Evolutionary conservation across 1,284 basidiomycete species (phyloP).

Genomic region (Farysia itapuensis): DNA sequence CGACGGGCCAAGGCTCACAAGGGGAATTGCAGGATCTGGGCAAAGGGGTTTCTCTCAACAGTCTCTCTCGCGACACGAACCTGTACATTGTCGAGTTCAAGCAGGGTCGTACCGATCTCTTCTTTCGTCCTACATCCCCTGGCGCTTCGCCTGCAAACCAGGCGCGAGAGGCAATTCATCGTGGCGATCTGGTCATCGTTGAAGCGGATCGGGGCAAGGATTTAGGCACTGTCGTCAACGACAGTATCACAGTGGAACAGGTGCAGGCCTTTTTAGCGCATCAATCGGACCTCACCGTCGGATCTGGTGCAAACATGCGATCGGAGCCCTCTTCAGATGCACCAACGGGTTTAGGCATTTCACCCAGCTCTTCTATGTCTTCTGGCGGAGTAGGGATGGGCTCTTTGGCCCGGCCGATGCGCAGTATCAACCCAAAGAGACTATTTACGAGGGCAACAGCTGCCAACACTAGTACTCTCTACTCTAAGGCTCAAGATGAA

Average conservation of each 20-base stretch:
- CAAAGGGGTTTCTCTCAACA: conserved; percentile 81
- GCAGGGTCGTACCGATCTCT: conserved; percentile 89
- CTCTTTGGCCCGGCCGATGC: conserved; percentile 24
- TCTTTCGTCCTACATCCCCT: conserved; percentile 66
- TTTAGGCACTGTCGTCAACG: conserved; percentile 72
- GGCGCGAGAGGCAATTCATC: conserved; percentile 63
- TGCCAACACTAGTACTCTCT: conserved; percentile 67
- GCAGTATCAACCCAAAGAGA: conserved; percentile 74
- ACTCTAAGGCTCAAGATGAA: conserved; percentile 73
- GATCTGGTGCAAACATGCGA: conserved; percentile 1
- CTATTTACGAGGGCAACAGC: conserved; percentile 88
- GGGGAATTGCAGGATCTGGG: conserved; percentile 70
- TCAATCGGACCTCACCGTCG: conserved; percentile 42
- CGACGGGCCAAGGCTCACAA: conserved; percentile 3
- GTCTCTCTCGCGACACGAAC: conserved; percentile 79
- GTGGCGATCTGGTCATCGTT: conserved; percentile 91
- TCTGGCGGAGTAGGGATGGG: neutral
- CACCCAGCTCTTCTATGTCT: neutral
- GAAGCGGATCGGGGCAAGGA: conserved; percentile 95
- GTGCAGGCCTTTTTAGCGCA: conserved; percentile 67
- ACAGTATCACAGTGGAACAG: conserved; percentile 72
- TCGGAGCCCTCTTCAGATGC: neutral
- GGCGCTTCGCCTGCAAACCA: conserved; percentile 10
- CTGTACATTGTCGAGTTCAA: conserved; percentile 97
- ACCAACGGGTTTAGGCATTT: neutral